A percentile compares a stretch with the other conserved stretches of the same genome.
phyloP scores from a whole-genome alignment of 1,139 yeast genomes.

The Debaryomyces subglobosus region DNA sequence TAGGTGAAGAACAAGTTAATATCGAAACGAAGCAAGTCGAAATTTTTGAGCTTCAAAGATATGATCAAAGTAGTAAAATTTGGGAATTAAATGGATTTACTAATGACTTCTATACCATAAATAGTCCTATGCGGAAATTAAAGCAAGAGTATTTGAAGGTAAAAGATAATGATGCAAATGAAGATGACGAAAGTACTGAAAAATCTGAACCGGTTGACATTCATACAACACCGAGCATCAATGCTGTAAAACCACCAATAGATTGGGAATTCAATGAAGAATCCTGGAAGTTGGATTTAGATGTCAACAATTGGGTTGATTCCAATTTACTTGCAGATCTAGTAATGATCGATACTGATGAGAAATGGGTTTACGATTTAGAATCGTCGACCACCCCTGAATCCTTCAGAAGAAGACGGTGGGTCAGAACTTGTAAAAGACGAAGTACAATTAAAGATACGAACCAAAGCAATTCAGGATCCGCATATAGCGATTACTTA shows the following conservation, averaged over 20 bases:
- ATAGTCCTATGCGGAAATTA: constrained; percentile 30
- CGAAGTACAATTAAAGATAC: constrained; percentile 11
- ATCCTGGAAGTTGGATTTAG: constrained; percentile 63
- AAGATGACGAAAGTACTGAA: constrained; percentile 19
- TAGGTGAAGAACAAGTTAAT: constrained; percentile 13
- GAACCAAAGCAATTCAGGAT: background rate
- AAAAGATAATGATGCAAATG: constrained; percentile 20
- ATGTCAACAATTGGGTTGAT: constrained; percentile 61
- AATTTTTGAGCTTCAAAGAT: constrained; percentile 70
- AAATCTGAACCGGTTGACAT: constrained; percentile 10
- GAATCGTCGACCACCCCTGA: constrained; percentile 20
- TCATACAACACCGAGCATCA: constrained; percentile 22
- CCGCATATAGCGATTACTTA: background rate
- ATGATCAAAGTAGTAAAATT: constrained; percentile 49
- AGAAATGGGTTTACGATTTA: constrained; percentile 78
- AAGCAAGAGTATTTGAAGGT: constrained; percentile 13
- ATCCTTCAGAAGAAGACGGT: constrained; percentile 54
- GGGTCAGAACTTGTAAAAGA: constrained; percentile 46
- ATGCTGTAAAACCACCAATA: constrained; percentile 54
- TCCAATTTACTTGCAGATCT: constrained; percentile 51
- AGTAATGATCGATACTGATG: constrained; percentile 63
- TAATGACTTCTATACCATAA: constrained; percentile 53
- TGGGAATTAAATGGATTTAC: constrained; percentile 68
- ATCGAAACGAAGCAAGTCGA: constrained; percentile 49
- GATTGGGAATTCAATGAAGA: constrained; percentile 55